Conservation (phyloP, 192 early-diverging fungal genomes). For the Entophlyctis luteolus region DNA sequence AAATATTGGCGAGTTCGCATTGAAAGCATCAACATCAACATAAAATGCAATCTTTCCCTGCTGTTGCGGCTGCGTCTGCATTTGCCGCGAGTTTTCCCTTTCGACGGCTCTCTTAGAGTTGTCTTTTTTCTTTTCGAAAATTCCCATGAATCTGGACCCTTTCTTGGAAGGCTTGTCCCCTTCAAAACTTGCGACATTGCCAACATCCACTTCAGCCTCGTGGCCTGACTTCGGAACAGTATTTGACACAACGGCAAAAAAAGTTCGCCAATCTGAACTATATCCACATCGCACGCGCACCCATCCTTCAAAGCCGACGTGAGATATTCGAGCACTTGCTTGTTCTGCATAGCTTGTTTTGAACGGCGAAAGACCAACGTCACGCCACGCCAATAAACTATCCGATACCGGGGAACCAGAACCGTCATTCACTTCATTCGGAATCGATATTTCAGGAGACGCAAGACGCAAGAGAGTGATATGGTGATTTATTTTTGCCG, state of each 20-base stretch:
- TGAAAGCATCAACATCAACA: not conserved
- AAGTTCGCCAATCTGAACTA: not conserved
- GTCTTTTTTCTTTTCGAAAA: conserved; percentile 16
- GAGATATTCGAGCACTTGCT: not conserved
- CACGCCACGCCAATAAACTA: conserved; percentile 2
- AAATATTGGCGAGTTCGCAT: not conserved
- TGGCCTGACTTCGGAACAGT: too few relatives aligned
- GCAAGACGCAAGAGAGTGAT: conserved; percentile 13
- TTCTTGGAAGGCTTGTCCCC: not conserved
- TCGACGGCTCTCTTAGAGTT: too few relatives aligned
- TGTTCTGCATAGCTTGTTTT: conserved; percentile 9
- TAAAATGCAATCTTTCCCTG: conserved; percentile 17
- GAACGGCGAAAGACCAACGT: conserved; percentile 15
- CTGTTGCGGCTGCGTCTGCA: too few relatives aligned
- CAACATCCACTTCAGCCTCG: too few relatives aligned
- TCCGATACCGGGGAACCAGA: not conserved
- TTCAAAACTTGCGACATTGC: not conserved
- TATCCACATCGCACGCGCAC: conserved; percentile 13
- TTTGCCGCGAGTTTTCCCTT: too few relatives aligned
- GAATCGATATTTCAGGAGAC: not conserved
- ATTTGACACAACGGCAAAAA: conserved; percentile 22
- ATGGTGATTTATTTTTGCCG: conserved; percentile 20
- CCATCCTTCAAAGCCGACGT: conserved; percentile 18
- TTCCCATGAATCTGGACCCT: not conserved
- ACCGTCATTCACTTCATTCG: not conserved